A percentile compares a stretch with the other conserved stretches of the same genome.
Conservation (phyloP, 768 basidiomycete genomes). For the Guyanaporus albipodus region DNA sequence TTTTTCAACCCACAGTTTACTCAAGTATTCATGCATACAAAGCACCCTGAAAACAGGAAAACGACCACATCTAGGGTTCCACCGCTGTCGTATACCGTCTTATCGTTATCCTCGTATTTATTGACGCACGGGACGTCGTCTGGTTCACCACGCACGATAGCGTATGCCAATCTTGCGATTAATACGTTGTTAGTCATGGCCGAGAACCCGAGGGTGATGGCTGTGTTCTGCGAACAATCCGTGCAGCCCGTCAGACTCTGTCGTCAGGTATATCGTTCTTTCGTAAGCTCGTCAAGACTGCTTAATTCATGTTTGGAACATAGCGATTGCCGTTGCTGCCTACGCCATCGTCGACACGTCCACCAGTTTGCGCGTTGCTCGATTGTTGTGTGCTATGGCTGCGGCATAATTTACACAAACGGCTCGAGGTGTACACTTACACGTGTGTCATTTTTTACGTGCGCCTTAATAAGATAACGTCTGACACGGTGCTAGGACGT, state of each 20-base stretch:
- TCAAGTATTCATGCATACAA: constrained; percentile 40
- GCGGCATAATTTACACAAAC: constrained; percentile 65
- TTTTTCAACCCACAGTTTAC: constrained; percentile 48
- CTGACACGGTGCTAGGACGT: constrained; percentile 39
- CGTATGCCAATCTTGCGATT: constrained; percentile 58
- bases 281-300: neutral
- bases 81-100: constrained; percentile 43
- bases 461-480: neutral
- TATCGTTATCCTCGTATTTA: constrained; percentile 62
- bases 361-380: constrained; percentile 55
- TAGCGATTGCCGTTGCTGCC: constrained; percentile 55
- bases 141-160: constrained; percentile 52
- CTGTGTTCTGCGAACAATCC: constrained; percentile 40
- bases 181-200: constrained; percentile 48
- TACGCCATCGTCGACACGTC: constrained; percentile 33
- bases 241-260: constrained; percentile 50
- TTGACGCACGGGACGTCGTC: constrained; percentile 64
- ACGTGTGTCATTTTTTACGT: constrained; percentile 36
- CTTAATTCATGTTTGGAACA: neutral
- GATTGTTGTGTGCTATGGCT: constrained; percentile 70
- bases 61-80: constrained; percentile 21
- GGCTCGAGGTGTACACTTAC: constrained; percentile 54
- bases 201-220: constrained; percentile 48
- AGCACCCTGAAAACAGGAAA: constrained; percentile 28
- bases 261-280: constrained; percentile 47